Evolutionary conservation across 106 monocot species (phyloP).

Genomic region (Allium cepa): DNA sequence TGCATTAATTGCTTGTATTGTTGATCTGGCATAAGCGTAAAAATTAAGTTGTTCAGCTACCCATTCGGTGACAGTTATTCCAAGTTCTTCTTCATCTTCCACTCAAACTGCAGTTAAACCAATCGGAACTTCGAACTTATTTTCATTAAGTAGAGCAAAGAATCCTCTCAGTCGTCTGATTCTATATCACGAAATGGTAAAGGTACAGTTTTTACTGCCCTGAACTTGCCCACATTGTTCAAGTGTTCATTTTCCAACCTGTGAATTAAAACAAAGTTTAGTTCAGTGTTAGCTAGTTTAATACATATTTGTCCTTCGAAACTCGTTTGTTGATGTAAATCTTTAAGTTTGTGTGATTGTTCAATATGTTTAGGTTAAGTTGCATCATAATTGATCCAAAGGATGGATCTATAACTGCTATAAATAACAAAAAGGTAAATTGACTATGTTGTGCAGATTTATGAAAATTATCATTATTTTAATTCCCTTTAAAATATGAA

Average conservation of each 20-base stretch:
- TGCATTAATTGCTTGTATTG: not conserved
- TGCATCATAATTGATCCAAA: too few relatives aligned
- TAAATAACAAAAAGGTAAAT: too few relatives aligned
- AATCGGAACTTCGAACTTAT: not conserved
- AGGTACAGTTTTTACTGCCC: constrained; percentile 51
- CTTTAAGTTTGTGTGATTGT: too few relatives aligned
- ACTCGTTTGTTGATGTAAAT: too few relatives aligned
- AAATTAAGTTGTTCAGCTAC: not conserved
- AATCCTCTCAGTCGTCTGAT: constrained; percentile 21
- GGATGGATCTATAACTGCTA: too few relatives aligned
- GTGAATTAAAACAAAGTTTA: not conserved
- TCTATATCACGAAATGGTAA: constrained; percentile 51
- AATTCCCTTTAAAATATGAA: too few relatives aligned
- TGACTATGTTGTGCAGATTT: too few relatives aligned
- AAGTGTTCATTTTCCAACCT: constrained; percentile 67
- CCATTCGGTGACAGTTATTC: not conserved
- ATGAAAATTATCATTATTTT: too few relatives aligned
- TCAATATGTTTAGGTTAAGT: too few relatives aligned
- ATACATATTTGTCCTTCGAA: not conserved
- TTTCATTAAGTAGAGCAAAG: not conserved
- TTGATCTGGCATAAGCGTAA: not conserved
- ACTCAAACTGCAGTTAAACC: not conserved
- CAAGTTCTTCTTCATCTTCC: not conserved
- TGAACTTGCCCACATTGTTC: constrained; percentile 61
- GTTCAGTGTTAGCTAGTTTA: not conserved